A percentile compares a stretch with the other conserved stretches of the same genome.
phyloP scores from a whole-genome alignment of 108 stramenopile species.

The Parietichytrium sp. region DNA sequence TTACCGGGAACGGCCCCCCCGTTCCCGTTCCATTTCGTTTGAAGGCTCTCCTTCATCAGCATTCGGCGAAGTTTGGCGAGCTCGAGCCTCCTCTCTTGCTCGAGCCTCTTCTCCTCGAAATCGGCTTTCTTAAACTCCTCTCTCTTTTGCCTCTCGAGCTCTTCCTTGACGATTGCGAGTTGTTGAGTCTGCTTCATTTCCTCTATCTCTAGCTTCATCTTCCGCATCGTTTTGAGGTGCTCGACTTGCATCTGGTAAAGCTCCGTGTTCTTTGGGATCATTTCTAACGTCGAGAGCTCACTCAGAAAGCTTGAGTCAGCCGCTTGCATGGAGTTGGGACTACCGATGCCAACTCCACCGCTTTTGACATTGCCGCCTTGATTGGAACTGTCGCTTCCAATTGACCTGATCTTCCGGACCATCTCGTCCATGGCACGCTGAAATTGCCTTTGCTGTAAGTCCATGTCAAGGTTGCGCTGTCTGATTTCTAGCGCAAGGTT shows the following conservation, averaged over 20 bases:
- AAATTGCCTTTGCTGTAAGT: no score
- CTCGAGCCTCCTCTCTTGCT: slow-evolving; percentile 1
- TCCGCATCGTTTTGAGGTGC: slow-evolving; percentile 6
- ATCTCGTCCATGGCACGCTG: no score
- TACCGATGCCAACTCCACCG: no score
- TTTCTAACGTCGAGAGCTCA: slow-evolving; percentile 1
- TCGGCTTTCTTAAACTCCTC: background rate
- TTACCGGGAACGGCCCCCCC: background rate
- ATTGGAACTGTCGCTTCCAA: no score
- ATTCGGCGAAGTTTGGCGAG: background rate
- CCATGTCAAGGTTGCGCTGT: no score
- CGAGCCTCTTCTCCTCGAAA: background rate
- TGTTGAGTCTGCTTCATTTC: background rate
- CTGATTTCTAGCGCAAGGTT: no score
- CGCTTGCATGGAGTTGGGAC: no score
- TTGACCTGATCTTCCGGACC: no score
- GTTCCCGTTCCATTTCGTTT: background rate
- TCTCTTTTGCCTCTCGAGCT: background rate
- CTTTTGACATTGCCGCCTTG: no score
- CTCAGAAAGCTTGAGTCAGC: background rate
- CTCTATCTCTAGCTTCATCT: background rate
- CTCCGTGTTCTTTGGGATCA: slow-evolving; percentile 7
- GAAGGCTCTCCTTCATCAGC: background rate
- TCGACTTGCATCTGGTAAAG: slow-evolving; percentile 9
- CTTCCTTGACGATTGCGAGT: background rate